These are phyloP conservation scores for Arthrinium puccinioides DNA, from an alignment of 2,329 filamentous ascomycete species.

Conservation along the genomic window DNA sequence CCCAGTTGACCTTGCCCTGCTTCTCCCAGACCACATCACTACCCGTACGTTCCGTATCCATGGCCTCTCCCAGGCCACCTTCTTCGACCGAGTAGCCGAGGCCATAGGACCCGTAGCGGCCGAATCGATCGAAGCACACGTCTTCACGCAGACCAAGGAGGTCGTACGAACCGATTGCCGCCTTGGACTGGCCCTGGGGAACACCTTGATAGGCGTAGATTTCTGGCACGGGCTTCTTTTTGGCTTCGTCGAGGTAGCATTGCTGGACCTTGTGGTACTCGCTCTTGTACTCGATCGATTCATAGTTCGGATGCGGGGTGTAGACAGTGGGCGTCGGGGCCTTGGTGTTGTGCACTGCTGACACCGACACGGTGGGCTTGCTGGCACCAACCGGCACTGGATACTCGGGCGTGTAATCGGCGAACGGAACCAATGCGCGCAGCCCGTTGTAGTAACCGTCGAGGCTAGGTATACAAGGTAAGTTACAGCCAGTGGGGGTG, in stretches of 20 bases:
- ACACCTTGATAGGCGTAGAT: conserved; percentile 64
- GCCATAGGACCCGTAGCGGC: conserved; percentile 77
- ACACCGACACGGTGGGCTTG: conserved; percentile 9
- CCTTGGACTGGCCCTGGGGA: conserved; percentile 69
- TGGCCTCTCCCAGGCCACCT: conserved; percentile 65
- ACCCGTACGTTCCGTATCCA: conserved; percentile 66
- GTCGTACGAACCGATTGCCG: conserved; percentile 69
- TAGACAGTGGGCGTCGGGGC: conserved; percentile 46
- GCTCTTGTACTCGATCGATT: conserved; percentile 45
- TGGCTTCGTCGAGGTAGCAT: conserved; percentile 57
- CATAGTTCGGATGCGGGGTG: conserved; percentile 62
- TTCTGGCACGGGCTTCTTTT: conserved; percentile 50
- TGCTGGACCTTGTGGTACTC: conserved; percentile 45
- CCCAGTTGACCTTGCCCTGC: conserved; percentile 49
- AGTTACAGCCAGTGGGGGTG: conserved; percentile 1
- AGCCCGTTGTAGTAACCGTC: conserved; percentile 76
- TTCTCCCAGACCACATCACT: conserved; percentile 50
- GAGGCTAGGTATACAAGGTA: conserved; percentile 47
- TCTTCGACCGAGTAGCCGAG: conserved; percentile 69
- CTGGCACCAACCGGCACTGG: conserved; percentile 33
- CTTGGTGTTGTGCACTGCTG: conserved; percentile 22
- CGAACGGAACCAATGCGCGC: conserved; percentile 56
- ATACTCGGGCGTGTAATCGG: conserved; percentile 66
- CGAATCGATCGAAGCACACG: conserved; percentile 83
- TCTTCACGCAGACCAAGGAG: conserved; percentile 68